phyloP scores from a whole-genome alignment of 2,329 filamentous ascomycete genomes.

The Davidsoniella virescens region DNA sequence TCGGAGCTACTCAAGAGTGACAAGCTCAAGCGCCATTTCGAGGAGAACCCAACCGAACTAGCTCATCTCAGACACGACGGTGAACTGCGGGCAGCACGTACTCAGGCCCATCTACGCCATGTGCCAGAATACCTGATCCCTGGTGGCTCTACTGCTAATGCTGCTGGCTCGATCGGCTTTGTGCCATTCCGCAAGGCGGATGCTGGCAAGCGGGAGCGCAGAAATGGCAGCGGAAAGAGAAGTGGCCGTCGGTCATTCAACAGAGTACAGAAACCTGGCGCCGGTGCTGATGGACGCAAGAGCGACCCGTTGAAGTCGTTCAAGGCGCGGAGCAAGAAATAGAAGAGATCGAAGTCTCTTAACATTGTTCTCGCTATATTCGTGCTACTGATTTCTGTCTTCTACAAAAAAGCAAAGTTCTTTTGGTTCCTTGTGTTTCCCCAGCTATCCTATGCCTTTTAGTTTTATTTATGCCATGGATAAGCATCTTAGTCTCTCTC shows the following conservation, averaged over 20 bases:
- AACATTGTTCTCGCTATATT: background rate
- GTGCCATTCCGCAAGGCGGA: conserved; percentile 46
- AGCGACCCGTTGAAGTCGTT: conserved; percentile 80
- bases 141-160: conserved; percentile 49
- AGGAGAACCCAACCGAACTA: conserved; percentile 86
- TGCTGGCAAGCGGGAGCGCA: conserved; percentile 26
- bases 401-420: background rate
- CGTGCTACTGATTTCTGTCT: background rate
- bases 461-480: background rate
- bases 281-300: conserved; percentile 27
- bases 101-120: conserved; percentile 82
- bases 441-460: background rate
- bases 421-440: background rate
- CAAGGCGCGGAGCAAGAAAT: conserved; percentile 36
- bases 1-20: conserved; percentile 87
- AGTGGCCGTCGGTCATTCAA: conserved; percentile 20
- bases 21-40: conserved; percentile 88
- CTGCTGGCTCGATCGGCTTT: conserved; percentile 55
- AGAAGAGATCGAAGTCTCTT: background rate
- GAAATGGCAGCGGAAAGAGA: conserved; percentile 25
- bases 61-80: conserved; percentile 78
- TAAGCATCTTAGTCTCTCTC: conserved; percentile 1
- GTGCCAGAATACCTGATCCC: conserved; percentile 90
- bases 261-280: conserved; percentile 36
- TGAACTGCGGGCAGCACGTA: conserved; percentile 65